Base-by-base conservation (phyloP, 2,329 filamentous ascomycete species). In the Aspergillus niger region DNA sequence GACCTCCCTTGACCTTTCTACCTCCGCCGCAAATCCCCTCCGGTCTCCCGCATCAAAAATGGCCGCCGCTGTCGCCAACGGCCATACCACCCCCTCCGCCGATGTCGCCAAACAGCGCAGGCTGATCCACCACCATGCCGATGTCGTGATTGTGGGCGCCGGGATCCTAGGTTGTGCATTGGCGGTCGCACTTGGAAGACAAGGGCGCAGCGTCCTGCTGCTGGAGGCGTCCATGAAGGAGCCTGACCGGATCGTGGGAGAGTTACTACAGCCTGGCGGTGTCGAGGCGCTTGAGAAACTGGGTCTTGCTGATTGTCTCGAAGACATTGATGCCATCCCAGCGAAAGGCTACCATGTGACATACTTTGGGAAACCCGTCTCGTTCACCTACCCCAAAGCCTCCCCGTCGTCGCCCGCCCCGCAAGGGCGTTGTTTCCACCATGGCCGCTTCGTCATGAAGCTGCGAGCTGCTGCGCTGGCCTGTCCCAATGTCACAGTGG, bases 221-320 rank as follows among this genome's bases (percentile, higher is more conserved):
- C 86, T 99, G 54, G 95, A 99, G 80, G 86, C 86, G 70, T 96
- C 88, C 79, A 82, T 98, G 78, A 92, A 92, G 77, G 90, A 98
- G 80, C 95, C 95, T 20, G 90, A 98, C 79, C 88, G 95, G 65
- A 99, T 99, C 67, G 92, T 99, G 51, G 95, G 95, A 69, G 95
- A 99, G 80, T 80, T 99, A 65, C 81, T 99, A 69, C 95, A 99
- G 78, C 95, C 95, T 0, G 95, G 95, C 54, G 95, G 95, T 53
- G 88, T 97, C 36, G 82, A 86, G 55, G 91, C 95, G 7, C 82
- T 99, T 70, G 85, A 88, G 71, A 87, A 91, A 73, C 81, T 99
- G 53, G 95, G 95, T 2, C 79, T 99, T 65, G 83, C 82, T 57
- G 86, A 93, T 69, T 96, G 92, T 73, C 79, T 98, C 61, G 92